Conservation (phyloP, 371 early-diverging fungal genomes). For the Vairimorpha necatrix region DNA sequence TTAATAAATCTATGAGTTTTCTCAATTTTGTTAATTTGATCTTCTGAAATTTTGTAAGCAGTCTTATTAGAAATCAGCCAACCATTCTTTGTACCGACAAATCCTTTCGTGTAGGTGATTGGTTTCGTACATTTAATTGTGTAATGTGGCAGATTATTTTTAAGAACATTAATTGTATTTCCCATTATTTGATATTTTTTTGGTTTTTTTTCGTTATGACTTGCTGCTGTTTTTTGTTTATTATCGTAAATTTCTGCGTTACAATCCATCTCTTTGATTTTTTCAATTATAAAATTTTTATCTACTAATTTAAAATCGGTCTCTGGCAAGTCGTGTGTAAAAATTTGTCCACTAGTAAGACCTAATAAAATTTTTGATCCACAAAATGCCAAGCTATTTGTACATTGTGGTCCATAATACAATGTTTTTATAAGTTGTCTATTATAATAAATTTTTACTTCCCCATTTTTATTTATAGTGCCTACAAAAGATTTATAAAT, state of each 20-base stretch:
- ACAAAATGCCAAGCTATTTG: neutral
- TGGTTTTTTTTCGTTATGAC: neutral
- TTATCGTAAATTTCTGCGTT: too few relatives aligned
- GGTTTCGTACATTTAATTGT: too few relatives aligned
- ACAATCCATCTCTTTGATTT: too few relatives aligned
- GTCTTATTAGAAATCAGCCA: neutral
- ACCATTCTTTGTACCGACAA: neutral
- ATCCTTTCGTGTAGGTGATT: too few relatives aligned
- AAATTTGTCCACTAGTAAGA: neutral
- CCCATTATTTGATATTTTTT: neutral
- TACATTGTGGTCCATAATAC: neutral
- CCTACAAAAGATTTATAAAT: neutral
- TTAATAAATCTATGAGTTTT: neutral
- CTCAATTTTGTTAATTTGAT: neutral
- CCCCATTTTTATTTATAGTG: neutral
- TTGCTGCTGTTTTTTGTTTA: neutral
- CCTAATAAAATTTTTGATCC: neutral
- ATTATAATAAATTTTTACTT: neutral
- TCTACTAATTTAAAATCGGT: neutral
- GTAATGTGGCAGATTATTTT: too few relatives aligned
- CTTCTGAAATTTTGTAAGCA: neutral
- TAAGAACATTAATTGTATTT: neutral
- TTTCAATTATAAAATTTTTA: neutral
- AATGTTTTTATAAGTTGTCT: neutral
- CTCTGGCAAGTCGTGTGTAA: neutral